Evolutionary conservation across 2,329 filamentous ascomycete genomes (phyloP), one percentile per base, ranked within the genome.

Genomic region (Hypoxylon sp.): DNA sequence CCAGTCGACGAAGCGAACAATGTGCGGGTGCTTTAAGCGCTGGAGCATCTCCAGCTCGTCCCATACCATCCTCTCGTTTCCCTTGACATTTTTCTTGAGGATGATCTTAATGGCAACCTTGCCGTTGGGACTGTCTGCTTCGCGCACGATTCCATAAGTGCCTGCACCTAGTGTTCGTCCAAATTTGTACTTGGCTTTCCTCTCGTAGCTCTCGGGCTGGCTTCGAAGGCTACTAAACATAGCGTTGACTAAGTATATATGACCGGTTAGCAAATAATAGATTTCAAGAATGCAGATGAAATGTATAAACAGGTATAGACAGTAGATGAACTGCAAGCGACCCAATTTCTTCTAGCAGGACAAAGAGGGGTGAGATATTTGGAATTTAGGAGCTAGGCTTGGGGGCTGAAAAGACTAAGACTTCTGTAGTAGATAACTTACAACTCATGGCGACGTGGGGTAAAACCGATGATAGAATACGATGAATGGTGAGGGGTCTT

Each of bases 41-140:
- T 97, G 91, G 60, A 99, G 82, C 85, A 99, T 91, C 62, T 91
- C 83, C 65, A 99, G 81, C 77, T 99, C 94, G 72, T 99, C 94
- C 71, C 96, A 94, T 29, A 99, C 94, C 94, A 99, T 99, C 72
- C 88, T 86, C 78, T 99, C 94, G 67, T 97, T 97, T 60, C 92
- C 93, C 72, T 92, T 95, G 70, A 99, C 93, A 74, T 96, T 97
- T 79, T 96, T 97, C 83, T 99, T 99, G 68, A 97, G 79, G 73
- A 99, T 99, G 71, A 99, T 97, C 81, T 99, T 99, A 74, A 99
- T 84, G 29, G 94, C 94, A 55, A 96, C 92, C 79, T 96, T 83
- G 71, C 91, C 90, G 13, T 82, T 81, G 30, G 88, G 84, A 63
- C 90, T 83, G 56, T 97, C 91, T 54, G 94, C 94, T 75, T 99